A percentile compares a stretch with the other conserved stretches of the same genome.
Evolutionary conservation across 1,139 yeast genomes (phyloP).

Genomic region (Pichia sp.): DNA sequence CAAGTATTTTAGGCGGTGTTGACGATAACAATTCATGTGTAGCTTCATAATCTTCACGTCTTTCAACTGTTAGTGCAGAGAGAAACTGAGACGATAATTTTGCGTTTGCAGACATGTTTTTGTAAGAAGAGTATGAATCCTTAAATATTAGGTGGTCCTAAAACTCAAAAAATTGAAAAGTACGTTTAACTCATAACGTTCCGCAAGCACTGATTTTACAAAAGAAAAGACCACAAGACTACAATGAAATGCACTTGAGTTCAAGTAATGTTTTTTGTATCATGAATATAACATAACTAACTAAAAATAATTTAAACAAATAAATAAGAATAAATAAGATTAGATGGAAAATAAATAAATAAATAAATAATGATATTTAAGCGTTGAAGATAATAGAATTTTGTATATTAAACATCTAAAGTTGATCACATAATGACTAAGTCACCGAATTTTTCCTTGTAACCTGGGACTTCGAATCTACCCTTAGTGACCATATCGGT

Average conservation of each 20-base stretch:
- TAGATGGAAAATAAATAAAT: constrained; percentile 4
- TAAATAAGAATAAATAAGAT: constrained; percentile 13
- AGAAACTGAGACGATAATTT: constrained; percentile 41
- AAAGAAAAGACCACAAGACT: background rate
- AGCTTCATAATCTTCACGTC: constrained; percentile 49
- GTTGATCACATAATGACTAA: constrained; percentile 76
- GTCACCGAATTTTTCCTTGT: constrained; percentile 95
- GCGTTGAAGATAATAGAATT: background rate
- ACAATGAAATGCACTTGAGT: background rate
- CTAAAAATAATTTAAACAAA: constrained; percentile 5
- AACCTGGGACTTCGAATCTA: constrained; percentile 97
- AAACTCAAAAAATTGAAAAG: background rate
- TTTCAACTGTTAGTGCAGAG: constrained; percentile 50
- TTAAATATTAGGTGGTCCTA: background rate
- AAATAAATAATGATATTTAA: background rate
- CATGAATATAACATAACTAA: constrained; percentile 11
- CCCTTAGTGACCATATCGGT: constrained; percentile 93
- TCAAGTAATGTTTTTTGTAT: background rate
- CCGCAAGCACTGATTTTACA: no score
- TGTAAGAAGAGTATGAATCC: background rate
- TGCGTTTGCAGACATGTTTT: constrained; percentile 5
- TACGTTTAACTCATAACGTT: no score
- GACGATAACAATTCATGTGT: constrained; percentile 44
- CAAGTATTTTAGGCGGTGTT: constrained; percentile 59
- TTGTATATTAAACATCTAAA: constrained; percentile 1